Evolutionary conservation across 2,329 filamentous ascomycete genomes (phyloP).

Genomic region (Aspergillus luchuensis): DNA sequence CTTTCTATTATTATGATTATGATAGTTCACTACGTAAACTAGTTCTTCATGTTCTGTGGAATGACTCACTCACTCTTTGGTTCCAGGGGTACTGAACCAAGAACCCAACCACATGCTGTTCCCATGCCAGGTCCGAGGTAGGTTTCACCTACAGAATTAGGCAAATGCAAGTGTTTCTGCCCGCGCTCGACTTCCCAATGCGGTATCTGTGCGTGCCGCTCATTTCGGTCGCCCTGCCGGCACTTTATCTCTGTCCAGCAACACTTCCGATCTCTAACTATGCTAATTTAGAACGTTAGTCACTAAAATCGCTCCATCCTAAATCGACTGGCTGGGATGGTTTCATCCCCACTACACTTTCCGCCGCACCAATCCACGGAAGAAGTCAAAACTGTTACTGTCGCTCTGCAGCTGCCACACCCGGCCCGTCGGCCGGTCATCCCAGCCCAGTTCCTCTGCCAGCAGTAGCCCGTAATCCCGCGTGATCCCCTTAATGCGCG

Average conservation of each 20-base stretch:
- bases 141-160: not conserved
- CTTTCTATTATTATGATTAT: too few species aligned
- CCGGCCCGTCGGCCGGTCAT: constrained; percentile 73
- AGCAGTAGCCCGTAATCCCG: constrained; percentile 85
- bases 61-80: too few species aligned
- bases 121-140: not conserved
- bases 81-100: too few species aligned
- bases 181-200: not conserved
- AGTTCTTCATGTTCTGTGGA: too few species aligned
- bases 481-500: constrained; percentile 82
- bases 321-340: not conserved
- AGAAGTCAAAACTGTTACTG: constrained; percentile 98
- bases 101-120: not conserved
- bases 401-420: constrained; percentile 88
- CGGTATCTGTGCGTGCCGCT: not conserved
- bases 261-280: too few species aligned
- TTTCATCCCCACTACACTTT: constrained; percentile 59
- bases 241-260: too few species aligned
- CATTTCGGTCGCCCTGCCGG: too few species aligned
- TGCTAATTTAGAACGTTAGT: too few species aligned
- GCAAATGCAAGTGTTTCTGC: too few species aligned
- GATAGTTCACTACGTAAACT: too few species aligned
- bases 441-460: constrained; percentile 77
- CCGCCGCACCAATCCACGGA: constrained; percentile 79
- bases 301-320: too few species aligned